Base-by-base conservation (phyloP, 192 early-diverging fungal species). In the Gaertneriomyces sp. region DNA sequence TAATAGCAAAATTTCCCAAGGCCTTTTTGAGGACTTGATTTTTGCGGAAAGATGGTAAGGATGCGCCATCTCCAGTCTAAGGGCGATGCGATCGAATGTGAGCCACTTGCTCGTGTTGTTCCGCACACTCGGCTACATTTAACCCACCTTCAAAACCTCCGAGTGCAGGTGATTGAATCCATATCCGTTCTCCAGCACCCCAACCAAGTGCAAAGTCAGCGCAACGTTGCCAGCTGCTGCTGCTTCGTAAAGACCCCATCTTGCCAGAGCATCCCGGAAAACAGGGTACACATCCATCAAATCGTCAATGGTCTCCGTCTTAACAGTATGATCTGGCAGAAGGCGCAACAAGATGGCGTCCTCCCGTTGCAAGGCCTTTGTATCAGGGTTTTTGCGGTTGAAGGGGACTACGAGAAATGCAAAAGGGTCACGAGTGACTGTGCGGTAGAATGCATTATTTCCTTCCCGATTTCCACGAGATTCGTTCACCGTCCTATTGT, bases 391-490 rank as follows among this genome's bases (percentile, higher is more conserved):
- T 17, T 12, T 55, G 47, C 25, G 54, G 25, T 33, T 33, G 25
- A 33, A 33, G 25, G 25, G 25, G 25, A 33, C 25, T 33, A 25
- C 54, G n/a, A 55, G 54, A 17, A 11, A 11, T 1, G 54, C 54
- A 43, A 63, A 39, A 2, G 61, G 61, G 40, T 63, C 66, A 12
- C 12, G 7, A 17, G 19, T 25, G 41, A 42, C 61, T 63, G 44
- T 71, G 17, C 16, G 49, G 17, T 65, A 33, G 45, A 67, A 79
- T 2, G 73, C 74, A 33, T 68, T 64, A 58, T 85, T 77, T 39
- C 83, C 83, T 59, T 77, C 66, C 1, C 81, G 56, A 53, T 85
- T 85, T 19, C 83, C 83, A 50, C 83, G 76, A 3, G 83, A 83
- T 25, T 85, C 75, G 58, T 83, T 74, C 0, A 85, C 81, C 20